Base-by-base conservation (phyloP, 495 filamentous ascomycete species). In the Cudoniella acicularis region DNA sequence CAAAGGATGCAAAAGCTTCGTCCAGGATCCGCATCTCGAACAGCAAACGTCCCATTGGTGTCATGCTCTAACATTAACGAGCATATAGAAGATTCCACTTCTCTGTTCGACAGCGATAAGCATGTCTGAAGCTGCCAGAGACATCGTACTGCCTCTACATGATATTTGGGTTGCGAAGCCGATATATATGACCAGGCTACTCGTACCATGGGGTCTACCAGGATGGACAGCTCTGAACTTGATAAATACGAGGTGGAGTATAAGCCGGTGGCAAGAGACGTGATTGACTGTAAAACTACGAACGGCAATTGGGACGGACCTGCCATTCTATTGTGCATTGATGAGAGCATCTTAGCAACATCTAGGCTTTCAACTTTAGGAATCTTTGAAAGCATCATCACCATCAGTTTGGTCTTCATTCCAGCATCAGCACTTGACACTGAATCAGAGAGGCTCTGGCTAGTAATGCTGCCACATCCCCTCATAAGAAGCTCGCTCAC, bases 71-170 rank as follows among this genome's bases (percentile, higher is more conserved):
- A 75, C 79, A 96, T 87, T 17, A 95, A 71, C 24, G 83, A 79
- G 36, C 89, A 84, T 50, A 96, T 87, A 3, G 90, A 83, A 36
- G 90, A 89, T 72, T 97, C 92, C 16, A 96, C 83, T 23, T 82
- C 79, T 27, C 75, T 72, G 55, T 77, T 80, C 0, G 71, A 70
- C 0, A 67, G 62, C n/a, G 73, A 70, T 10, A 83, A 67, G 9
- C 73, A 80, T 0, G 82, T 83, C 63, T 98, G 90, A 45, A 98
- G 73, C 50, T 88, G 83, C 88, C 92, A 95, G 13, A 98, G 72
- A 60, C 84, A 88, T 50, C 89, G 87, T 48, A 95, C 90, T 30
- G 91, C 85, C 70, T 98, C 93, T 21, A 98, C 91, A 68, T 96
- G 94, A 62, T 92, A 92, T 66, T 95, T 95, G 0, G 91, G 92